phyloP scores from a whole-genome alignment of 2,329 filamentous ascomycete genomes.

The Whalleya microplaca region DNA sequence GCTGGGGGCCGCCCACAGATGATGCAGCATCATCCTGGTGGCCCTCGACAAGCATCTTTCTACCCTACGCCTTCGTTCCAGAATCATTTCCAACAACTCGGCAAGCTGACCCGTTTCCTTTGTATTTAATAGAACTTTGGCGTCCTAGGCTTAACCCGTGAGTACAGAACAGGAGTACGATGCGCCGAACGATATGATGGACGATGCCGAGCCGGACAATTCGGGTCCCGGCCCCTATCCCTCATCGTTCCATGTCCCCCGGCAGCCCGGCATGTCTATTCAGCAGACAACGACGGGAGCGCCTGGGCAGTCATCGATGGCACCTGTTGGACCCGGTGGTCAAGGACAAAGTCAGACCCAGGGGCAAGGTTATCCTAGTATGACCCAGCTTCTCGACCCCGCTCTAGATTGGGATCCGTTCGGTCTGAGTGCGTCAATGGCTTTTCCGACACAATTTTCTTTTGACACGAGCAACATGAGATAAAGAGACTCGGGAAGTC shows the following conservation, averaged over 20 bases:
- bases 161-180: constrained; percentile 95
- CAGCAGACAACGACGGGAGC: constrained; percentile 43
- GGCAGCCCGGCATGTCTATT: constrained; percentile 45
- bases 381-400: constrained; percentile 71
- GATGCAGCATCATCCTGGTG: constrained; percentile 42
- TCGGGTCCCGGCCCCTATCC: constrained; percentile 70
- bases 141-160: constrained; percentile 70
- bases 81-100: constrained; percentile 93
- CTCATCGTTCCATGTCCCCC: constrained; percentile 51
- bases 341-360: constrained; percentile 38
- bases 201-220: constrained; percentile 75
- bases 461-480: constrained; percentile 67
- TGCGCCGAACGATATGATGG: constrained; percentile 84
- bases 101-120: constrained; percentile 70
- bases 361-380: constrained; percentile 59
- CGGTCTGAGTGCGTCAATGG: constrained; percentile 91
- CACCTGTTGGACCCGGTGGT: constrained; percentile 35
- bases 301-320: constrained; percentile 44
- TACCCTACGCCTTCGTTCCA: constrained; percentile 85
- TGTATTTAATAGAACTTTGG: constrained; percentile 61
- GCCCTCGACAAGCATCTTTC: constrained; percentile 52
- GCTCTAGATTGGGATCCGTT: constrained; percentile 93
- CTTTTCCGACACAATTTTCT: constrained; percentile 83
- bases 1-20: constrained; percentile 41
- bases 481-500: constrained; percentile 25